phyloP scores from a whole-genome alignment of 1,139 yeast genomes.

The Taphrina wiesneri region DNA sequence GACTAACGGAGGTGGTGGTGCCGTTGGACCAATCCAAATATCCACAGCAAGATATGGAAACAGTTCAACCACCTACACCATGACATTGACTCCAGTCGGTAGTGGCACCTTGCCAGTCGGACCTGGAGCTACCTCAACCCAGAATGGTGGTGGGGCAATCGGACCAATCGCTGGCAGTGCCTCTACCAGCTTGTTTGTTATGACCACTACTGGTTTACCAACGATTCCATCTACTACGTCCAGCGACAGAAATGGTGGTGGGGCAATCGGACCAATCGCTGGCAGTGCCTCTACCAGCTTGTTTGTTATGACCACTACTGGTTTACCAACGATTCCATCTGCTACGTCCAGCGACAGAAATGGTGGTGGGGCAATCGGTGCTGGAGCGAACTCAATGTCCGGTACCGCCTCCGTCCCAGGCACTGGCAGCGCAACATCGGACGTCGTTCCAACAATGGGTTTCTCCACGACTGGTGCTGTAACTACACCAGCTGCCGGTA shows the following conservation, averaged over 20 bases:
- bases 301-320: not conserved
- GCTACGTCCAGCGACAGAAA: not conserved
- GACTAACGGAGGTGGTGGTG: constrained; percentile 1
- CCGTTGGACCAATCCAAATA: not conserved
- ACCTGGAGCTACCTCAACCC: not conserved
- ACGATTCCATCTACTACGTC: not conserved
- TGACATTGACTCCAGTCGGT: not conserved
- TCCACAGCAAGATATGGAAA: not conserved
- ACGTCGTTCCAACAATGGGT: too few relatives aligned
- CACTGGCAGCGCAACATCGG: too few relatives aligned
- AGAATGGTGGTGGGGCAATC: not conserved
- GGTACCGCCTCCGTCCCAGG: too few relatives aligned
- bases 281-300: too few relatives aligned
- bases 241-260: not conserved
- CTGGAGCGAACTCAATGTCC: too few relatives aligned
- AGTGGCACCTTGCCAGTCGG: not conserved
- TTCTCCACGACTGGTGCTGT: too few relatives aligned
- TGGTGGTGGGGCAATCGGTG: not conserved
- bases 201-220: not conserved
- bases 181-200: too few relatives aligned
- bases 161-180: too few relatives aligned
- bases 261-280: too few relatives aligned
- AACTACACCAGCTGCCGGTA: too few relatives aligned
- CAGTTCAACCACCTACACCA: not conserved
- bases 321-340: not conserved